Base-by-base conservation (phyloP, 345 rosid genomes). In the Dipteronia sinensis region DNA sequence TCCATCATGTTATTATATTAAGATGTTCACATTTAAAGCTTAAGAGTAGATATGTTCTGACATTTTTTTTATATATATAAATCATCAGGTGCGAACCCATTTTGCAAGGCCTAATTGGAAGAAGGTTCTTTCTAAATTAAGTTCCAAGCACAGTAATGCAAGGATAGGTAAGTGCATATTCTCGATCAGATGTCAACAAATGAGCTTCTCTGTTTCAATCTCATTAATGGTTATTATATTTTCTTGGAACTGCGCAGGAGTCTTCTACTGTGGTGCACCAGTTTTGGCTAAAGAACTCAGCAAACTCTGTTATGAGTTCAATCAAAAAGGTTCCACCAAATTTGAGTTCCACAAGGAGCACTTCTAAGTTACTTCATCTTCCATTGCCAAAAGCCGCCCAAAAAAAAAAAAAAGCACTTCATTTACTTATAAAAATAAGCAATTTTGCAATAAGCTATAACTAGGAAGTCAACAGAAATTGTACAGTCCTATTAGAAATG, bases 321-420 rank as follows among this genome's bases (percentile, higher is more conserved):
- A 94, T 72, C 99, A 96, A 84, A 96, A 89, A 76, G 95, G 99
- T 51, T 83, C 95, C 70, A 92, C 98, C 22, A 96, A 91, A 83
- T 96, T 96, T 66, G 99, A 96, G 72, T 96, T 96, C 85, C 99
- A 94, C 91, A 96, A 96, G 72, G 99, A 96, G 82, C 95, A 94
- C 69, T 96, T 96, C 88, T 96, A 78, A 77, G 73, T 47, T 31
- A 17, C 23, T 23, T 16, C 73, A 15, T 42, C 73, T 71, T 59
- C 58, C 17, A 12, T 61, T 53, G 25, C 53, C n/a, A 20, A 42
- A 27, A 16, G 25, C 17, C 15, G 42, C 59, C 3, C 44, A 23
- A 62, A 44, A 17, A 7, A 65, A 46, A 9, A 16, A 6, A n/a
- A 62, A 27, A 9, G 17, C 27, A 5, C 68, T 46, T 64, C 77